A percentile compares a stretch with the other conserved stretches of the same genome.
Evolutionary conservation across 768 basidiomycete genomes (phyloP).

Genomic region (Xanthoconium stramineum): DNA sequence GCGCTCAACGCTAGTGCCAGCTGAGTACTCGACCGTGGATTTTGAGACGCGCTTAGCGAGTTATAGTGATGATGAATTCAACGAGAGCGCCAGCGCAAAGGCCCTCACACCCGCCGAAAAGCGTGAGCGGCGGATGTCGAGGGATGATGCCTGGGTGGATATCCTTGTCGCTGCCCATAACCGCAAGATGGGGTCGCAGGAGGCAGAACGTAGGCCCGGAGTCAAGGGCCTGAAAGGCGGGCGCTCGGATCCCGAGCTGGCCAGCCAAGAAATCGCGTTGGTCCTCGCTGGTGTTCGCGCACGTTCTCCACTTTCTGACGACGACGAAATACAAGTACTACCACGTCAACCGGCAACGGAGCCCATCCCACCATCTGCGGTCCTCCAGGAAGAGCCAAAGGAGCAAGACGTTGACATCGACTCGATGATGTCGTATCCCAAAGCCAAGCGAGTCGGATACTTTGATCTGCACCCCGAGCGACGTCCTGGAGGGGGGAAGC

Average conservation of each 20-base stretch:
- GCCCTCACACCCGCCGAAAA: slow-evolving; percentile 39
- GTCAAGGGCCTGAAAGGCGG: slow-evolving; percentile 33
- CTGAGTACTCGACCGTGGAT: slow-evolving; percentile 79
- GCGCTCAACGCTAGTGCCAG: slow-evolving; percentile 53
- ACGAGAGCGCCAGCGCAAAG: slow-evolving; percentile 40
- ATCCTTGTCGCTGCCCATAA: slow-evolving; percentile 65
- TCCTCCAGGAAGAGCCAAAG: slow-evolving; percentile 37
- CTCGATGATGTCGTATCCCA: slow-evolving; percentile 36
- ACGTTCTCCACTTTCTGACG: slow-evolving; percentile 37
- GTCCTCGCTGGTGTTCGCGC: slow-evolving; percentile 58
- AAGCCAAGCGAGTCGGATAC: slow-evolving; percentile 52
- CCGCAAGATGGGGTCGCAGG: slow-evolving; percentile 55
- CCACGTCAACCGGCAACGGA: slow-evolving; percentile 18
- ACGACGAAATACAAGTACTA: slow-evolving; percentile 32
- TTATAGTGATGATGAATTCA: slow-evolving; percentile 47
- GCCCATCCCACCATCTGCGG: neutral
- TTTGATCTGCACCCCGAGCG: slow-evolving; percentile 81
- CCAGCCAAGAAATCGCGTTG: slow-evolving; percentile 68
- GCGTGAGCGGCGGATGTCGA: slow-evolving; percentile 42
- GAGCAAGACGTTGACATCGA: slow-evolving; percentile 45
- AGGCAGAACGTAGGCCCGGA: slow-evolving; percentile 37
- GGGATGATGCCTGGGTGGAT: slow-evolving; percentile 85
- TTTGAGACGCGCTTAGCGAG: slow-evolving; percentile 80
- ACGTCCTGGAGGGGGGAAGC: slow-evolving; percentile 33
- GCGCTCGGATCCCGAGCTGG: slow-evolving; percentile 64